phyloP scores from a whole-genome alignment of 1,284 basidiomycete species.

The Ganoderma boninense region DNA sequence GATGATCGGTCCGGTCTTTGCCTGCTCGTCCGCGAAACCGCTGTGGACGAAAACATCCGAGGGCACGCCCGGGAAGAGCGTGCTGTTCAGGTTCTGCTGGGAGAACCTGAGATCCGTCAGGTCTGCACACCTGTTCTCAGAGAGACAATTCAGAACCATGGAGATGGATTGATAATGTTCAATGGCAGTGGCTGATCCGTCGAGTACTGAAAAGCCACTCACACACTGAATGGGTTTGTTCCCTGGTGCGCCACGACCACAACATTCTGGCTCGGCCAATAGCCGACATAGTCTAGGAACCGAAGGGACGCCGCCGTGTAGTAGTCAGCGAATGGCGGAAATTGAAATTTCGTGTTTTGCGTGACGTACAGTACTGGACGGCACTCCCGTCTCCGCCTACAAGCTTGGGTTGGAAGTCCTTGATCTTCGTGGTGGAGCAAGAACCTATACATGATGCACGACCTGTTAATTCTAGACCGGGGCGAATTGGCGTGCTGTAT shows the following conservation, averaged over 20 bases:
- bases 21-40: constrained; percentile 59
- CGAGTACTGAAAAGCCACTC: constrained; percentile 18
- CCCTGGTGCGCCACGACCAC: constrained; percentile 61
- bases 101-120: constrained; percentile 51
- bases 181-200: too few species aligned
- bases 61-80: constrained; percentile 58
- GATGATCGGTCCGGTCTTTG: constrained; percentile 47
- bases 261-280: constrained; percentile 52
- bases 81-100: constrained; percentile 42
- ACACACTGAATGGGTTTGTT: constrained; percentile 58
- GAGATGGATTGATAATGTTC: too few species aligned
- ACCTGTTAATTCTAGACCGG: not conserved
- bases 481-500: constrained; percentile 35
- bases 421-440: constrained; percentile 44
- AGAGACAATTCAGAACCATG: too few species aligned
- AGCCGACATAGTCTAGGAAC: constrained; percentile 57
- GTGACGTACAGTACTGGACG: constrained; percentile 51
- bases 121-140: constrained; percentile 45
- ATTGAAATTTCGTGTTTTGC: too few species aligned
- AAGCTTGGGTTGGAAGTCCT: constrained; percentile 53
- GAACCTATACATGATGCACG: constrained; percentile 35
- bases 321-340: not conserved
- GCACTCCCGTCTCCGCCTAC: constrained; percentile 56
- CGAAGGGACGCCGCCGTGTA: constrained; percentile 1
- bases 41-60: constrained; percentile 50